Base-by-base conservation (phyloP, 140 eudicot species). In the Erigeron philadelphicus region DNA sequence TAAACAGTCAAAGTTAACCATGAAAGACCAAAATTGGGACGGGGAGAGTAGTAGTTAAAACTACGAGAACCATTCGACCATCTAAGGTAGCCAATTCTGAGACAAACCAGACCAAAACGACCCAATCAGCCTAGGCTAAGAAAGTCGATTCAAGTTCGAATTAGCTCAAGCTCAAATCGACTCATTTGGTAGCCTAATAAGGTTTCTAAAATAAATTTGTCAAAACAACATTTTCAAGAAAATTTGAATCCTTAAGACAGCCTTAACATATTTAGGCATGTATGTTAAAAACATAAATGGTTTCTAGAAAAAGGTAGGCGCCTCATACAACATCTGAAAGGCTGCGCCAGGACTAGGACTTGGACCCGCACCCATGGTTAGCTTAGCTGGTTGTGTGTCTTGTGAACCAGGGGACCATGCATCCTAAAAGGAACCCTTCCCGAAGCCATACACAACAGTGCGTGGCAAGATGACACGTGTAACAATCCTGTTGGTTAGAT, bases 361-460 rank as follows among this genome's bases (percentile, higher is more conserved):
- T 57, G 70, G 80, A 68, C 75, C 79, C 79, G 35, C 74, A 58
- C 55, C 69, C 41, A 4, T 67, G 64, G 75, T 50, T 75, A 74
- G 70, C 47, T 75, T 11, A 47, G 63, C 71, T 64, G 67, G 62
- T 70, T 75, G 63, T 46, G 74, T 67, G 68, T 55, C 60, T 40
- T 77, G 76, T 76, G 81, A 63, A 45, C 42, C 72, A 76, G 81
- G 81, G 81, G 81, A 76, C 81, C 76, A 70, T 71, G 75, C 66
- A 66, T 60, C 73, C 40, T 16, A 21, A 40, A 69, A 54, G 72
- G 67, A 66, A 42, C 72, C 40, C 80, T 42, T 61, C 80, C 71
- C 80, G 61, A 61, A 69, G 80, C 75, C 60, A 50, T 71, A 38
- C 71, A 13, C 56, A 40, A 23, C 7, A 52, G 43, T 15, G 42